Evolutionary conservation across 2,329 filamentous ascomycete genomes (phyloP), one percentile per base, ranked within the genome.

Genomic region (Fusarium neocosmosporiellum): DNA sequence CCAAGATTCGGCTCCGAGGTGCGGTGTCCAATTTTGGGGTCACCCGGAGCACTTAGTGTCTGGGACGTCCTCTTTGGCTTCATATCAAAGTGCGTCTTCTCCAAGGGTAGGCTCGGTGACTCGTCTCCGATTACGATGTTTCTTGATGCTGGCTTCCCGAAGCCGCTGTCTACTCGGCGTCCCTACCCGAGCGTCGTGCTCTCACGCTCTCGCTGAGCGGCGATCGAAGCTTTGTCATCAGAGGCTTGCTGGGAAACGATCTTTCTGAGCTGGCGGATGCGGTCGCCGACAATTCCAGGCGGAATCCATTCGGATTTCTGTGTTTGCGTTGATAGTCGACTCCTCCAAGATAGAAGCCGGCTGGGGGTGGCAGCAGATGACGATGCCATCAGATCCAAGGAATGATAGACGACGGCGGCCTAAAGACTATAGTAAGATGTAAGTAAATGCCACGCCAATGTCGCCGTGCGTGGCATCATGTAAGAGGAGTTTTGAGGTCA

Each of bases 161-260:
- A 75, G n/a, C 67, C 61, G 24, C 62, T 70, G 36, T 76, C 69
- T 60, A 70, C 69, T 71, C 75, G 77, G 43, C 73, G 77, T 54
- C 77, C 79, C 75, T 74, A 78, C 59, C 77, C 79, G 31, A 79
- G 70, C 62, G 73, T 76, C 20, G 71, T 73, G 55, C 69, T 79
- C 48, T 77, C 75, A n/a, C 72, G 73, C 48, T 75, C 71, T 14
- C 69, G 70, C 64, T 72, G 66, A 48, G 69, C 66, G 39, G 71
- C 62, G 6, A 63, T 31, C 13, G 63, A 66, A 20, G 31, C 31
- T 20, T 59, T 63, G 7, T 60, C 67, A 10, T 67, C 53, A 7
- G 41, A 36, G 22, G 50, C 33, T 27, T 70, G 63, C 37, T 73
- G 55, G 37, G 71, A 69, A 8, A 69, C 72, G 4, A 79, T 71